These are phyloP conservation scores for Helianthus tuberosus DNA, from an alignment of 129 eudicot species.

Conservation along the genomic window DNA sequence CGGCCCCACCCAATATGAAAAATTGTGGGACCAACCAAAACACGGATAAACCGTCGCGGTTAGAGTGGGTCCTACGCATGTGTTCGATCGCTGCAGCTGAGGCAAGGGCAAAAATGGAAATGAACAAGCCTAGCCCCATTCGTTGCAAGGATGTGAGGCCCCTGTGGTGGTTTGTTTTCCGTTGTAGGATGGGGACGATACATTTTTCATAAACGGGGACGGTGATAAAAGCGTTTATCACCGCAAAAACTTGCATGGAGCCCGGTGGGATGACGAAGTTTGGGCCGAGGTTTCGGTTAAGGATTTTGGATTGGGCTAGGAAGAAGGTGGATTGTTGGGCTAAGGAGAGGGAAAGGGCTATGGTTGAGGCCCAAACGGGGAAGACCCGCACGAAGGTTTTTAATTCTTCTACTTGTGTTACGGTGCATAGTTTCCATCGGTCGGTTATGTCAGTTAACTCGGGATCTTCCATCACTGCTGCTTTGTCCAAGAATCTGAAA, in stretches of 20 bases:
- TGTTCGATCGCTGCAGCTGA: slow-evolving; percentile 65
- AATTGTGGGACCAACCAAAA: slow-evolving; percentile 86
- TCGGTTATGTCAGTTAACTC: slow-evolving; percentile 37
- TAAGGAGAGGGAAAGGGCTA: slow-evolving; percentile 82
- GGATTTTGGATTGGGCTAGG: slow-evolving; percentile 58
- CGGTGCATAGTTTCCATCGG: slow-evolving; percentile 78
- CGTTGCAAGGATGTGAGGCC: slow-evolving; percentile 82
- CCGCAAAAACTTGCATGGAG: slow-evolving; percentile 65
- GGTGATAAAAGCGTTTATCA: slow-evolving; percentile 62
- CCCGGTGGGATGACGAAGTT: slow-evolving; percentile 67
- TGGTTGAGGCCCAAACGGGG: slow-evolving; percentile 85
- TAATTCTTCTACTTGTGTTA: slow-evolving; percentile 86
- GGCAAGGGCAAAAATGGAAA: slow-evolving; percentile 56
- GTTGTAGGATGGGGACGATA: slow-evolving; percentile 55
- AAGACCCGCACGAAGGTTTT: slow-evolving; percentile 71
- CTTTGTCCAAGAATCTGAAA: slow-evolving; percentile 66
- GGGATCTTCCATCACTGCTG: slow-evolving; percentile 58
- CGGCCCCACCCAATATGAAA: slow-evolving; percentile 72
- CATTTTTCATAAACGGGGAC: slow-evolving; percentile 73
- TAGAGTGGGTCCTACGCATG: slow-evolving; percentile 39
- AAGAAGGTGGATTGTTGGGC: slow-evolving; percentile 84
- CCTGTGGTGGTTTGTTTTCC: slow-evolving; percentile 60
- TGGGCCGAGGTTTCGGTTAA: slow-evolving; percentile 59
- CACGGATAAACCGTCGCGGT: slow-evolving; percentile 35
- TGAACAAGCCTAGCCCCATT: slow-evolving; percentile 74